Evolutionary conservation across 163 green algal species (phyloP).

Genomic region (Picocystis sp.): DNA sequence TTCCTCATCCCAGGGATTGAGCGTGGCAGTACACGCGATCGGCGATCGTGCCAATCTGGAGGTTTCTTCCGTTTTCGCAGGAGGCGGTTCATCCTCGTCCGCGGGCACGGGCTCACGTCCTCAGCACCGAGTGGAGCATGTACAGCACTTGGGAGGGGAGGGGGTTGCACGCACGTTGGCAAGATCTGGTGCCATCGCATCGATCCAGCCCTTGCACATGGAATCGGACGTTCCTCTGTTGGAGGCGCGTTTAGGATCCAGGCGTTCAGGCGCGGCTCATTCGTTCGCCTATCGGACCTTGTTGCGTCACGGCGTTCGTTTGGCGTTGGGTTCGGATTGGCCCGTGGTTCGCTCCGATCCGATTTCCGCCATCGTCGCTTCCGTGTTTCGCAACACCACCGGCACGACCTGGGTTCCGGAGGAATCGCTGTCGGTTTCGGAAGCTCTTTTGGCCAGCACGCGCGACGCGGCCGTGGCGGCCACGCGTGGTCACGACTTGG

Average conservation of each 20-base stretch:
- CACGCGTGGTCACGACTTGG: no score
- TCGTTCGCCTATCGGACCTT: conserved; percentile 31
- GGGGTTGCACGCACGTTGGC: conserved; percentile 9
- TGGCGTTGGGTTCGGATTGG: conserved; percentile 47
- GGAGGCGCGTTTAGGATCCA: conserved; percentile 11
- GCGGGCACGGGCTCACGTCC: neutral
- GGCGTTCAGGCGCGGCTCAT: conserved; percentile 8
- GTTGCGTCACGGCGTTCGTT: conserved; percentile 11
- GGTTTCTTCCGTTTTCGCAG: conserved; percentile 27
- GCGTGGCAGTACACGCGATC: conserved; percentile 55
- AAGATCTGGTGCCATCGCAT: conserved; percentile 14
- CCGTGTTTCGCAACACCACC: conserved; percentile 9
- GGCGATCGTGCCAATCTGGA: conserved; percentile 53
- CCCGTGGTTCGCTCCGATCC: conserved; percentile 42
- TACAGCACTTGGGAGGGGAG: conserved; percentile 31
- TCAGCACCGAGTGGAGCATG: conserved; percentile 4
- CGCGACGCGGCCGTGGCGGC: conserved; percentile 14
- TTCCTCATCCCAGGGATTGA: neutral
- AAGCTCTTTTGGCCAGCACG: conserved; percentile 33
- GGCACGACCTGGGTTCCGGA: conserved; percentile 10
- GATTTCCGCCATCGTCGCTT: conserved; percentile 18
- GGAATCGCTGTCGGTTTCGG: conserved; percentile 17
- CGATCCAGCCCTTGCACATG: conserved; percentile 55
- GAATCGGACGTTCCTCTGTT: conserved; percentile 32
- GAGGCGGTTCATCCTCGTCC: neutral